Conservation (phyloP, 306 rosid genomes). For the Rubus idaeus region DNA sequence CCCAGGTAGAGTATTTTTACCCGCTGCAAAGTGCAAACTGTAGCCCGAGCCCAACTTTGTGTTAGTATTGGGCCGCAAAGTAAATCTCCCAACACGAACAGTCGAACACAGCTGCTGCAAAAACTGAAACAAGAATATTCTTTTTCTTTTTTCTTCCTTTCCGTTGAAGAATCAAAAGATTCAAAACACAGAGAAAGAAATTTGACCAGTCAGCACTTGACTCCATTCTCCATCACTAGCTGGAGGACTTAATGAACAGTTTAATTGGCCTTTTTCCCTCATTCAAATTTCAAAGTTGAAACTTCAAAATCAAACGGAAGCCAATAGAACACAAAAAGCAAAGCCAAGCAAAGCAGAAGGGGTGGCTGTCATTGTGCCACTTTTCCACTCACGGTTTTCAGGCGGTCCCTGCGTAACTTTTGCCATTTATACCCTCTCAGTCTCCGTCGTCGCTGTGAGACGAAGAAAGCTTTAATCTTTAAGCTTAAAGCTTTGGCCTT, state of each 20-base stretch:
- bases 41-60: too few species aligned
- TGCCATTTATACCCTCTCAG: neutral
- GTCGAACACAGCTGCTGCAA: too few species aligned
- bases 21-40: too few species aligned
- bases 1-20: too few species aligned
- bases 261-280: neutral
- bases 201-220: neutral
- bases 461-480: neutral
- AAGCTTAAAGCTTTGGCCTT: conserved; percentile 7
- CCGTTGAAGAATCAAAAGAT: neutral
- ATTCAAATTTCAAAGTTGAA: conserved; percentile 17
- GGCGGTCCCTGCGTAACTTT: neutral
- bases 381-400: conserved; percentile 5
- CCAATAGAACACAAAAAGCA: neutral
- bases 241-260: too few species aligned
- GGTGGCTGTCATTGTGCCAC: neutral
- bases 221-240: neutral
- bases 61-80: too few species aligned
- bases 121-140: neutral
- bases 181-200: neutral
- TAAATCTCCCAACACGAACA: too few species aligned
- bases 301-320: neutral
- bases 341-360: neutral
- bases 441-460: neutral
- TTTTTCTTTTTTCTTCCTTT: neutral